phyloP scores from a whole-genome alignment of 2,329 filamentous ascomycete species.

The Colletotrichum lindemuthianum region DNA sequence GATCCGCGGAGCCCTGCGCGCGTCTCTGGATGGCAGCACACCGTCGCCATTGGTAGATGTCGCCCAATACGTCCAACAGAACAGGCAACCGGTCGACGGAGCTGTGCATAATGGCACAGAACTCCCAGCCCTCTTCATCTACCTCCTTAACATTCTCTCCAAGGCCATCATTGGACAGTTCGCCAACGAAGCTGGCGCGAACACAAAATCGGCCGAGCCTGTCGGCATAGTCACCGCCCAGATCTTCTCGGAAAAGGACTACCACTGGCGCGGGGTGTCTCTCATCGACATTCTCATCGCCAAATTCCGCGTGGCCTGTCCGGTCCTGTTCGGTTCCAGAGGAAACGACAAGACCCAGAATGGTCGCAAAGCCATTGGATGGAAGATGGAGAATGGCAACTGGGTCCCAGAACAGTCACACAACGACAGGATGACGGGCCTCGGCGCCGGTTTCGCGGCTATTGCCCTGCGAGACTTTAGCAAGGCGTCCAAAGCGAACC shows the following conservation, averaged over 20 bases:
- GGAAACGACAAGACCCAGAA: conserved; percentile 78
- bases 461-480: conserved; percentile 86
- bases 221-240: conserved; percentile 81
- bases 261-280: conserved; percentile 72
- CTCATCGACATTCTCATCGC: conserved; percentile 86
- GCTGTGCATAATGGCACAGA: conserved; percentile 61
- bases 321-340: conserved; percentile 84
- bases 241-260: conserved; percentile 76
- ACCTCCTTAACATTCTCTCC: conserved; percentile 79
- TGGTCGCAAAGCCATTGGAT: conserved; percentile 77
- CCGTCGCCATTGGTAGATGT: conserved; percentile 65
- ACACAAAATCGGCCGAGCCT: conserved; percentile 75
- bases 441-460: conserved; percentile 86
- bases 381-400: conserved; percentile 69
- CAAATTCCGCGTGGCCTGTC: conserved; percentile 84
- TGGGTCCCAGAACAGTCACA: conserved; percentile 79
- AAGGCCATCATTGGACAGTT: conserved; percentile 79
- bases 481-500: conserved; percentile 74
- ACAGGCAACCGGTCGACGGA: conserved; percentile 58
- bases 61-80: conserved; percentile 61
- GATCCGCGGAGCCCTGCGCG: conserved; percentile 62
- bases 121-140: conserved; percentile 75
- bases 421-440: conserved; percentile 82
- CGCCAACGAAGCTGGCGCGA: conserved; percentile 71
- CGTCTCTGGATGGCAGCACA: conserved; percentile 61